Evolutionary conservation across 73 alveolate species (phyloP).

Genomic region (Tetrahymena malaccensis): DNA sequence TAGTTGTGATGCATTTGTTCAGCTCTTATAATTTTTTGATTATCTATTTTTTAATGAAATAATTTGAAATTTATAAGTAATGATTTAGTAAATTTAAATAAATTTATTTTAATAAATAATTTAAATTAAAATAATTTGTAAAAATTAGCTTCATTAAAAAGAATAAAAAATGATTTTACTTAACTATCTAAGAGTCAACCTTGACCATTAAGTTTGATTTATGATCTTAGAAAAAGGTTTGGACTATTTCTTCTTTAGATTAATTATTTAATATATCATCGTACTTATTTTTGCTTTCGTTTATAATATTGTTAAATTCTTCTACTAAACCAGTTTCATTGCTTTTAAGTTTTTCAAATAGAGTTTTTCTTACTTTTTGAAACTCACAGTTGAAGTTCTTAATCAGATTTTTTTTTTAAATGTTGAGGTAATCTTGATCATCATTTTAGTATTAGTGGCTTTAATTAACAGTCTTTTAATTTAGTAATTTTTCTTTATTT

Average conservation of each 20-base stretch:
- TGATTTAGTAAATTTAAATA: too few species aligned
- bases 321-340: neutral
- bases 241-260: neutral
- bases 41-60: too few species aligned
- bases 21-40: too few species aligned
- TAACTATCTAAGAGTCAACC: neutral
- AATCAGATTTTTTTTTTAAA: too few species aligned
- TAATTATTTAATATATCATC: neutral
- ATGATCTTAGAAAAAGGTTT: neutral
- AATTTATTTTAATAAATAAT: too few species aligned
- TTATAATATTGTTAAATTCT: neutral
- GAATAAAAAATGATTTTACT: neutral
- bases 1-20: too few species aligned
- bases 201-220: neutral
- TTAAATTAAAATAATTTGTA: too few species aligned
- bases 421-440: neutral
- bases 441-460: neutral
- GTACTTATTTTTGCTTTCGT: neutral
- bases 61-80: too few species aligned
- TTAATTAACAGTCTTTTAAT: too few species aligned
- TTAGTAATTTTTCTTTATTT: too few species aligned
- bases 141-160: too few species aligned
- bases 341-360: too few species aligned
- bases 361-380: neutral
- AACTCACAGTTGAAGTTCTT: neutral